These are phyloP conservation scores for Leptographium galeiforme DNA, from an alignment of 2,329 filamentous ascomycete genomes.

Conservation along the genomic window DNA sequence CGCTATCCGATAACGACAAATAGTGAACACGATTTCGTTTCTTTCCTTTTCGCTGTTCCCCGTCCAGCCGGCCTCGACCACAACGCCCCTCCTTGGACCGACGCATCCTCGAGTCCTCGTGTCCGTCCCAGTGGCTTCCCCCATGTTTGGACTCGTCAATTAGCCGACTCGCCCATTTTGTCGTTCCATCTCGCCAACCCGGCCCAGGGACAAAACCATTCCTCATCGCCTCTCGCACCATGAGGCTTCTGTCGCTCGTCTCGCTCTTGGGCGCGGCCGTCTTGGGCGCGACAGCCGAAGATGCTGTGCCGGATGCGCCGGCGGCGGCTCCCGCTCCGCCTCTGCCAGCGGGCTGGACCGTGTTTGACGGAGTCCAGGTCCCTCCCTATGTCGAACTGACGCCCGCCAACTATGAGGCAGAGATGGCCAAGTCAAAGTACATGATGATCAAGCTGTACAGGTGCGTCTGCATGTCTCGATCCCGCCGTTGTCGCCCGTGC, in stretches of 20 bases:
- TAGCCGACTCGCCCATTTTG: background rate
- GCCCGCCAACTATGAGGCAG: constrained; percentile 41
- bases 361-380: constrained; percentile 54
- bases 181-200: background rate
- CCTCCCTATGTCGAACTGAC: constrained; percentile 51
- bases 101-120: background rate
- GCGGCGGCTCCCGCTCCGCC: background rate
- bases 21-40: background rate
- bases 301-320: constrained; percentile 42
- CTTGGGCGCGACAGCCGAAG: constrained; percentile 21
- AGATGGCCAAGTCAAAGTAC: constrained; percentile 39
- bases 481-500: background rate
- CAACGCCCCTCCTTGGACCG: background rate
- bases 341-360: constrained; percentile 31
- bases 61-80: background rate
- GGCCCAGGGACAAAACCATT: background rate
- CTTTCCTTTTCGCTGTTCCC: background rate
- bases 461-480: constrained; percentile 24
- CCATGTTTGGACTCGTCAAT: background rate
- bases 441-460: constrained; percentile 54
- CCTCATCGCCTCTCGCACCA: constrained; percentile 13
- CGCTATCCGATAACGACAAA: background rate
- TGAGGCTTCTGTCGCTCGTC: constrained; percentile 31
- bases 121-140: background rate
- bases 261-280: constrained; percentile 33